Evolutionary conservation across 2,329 filamentous ascomycete genomes (phyloP), one percentile per base, ranked within the genome.

Genomic region (Paraphaeosphaeria sporulosa): DNA sequence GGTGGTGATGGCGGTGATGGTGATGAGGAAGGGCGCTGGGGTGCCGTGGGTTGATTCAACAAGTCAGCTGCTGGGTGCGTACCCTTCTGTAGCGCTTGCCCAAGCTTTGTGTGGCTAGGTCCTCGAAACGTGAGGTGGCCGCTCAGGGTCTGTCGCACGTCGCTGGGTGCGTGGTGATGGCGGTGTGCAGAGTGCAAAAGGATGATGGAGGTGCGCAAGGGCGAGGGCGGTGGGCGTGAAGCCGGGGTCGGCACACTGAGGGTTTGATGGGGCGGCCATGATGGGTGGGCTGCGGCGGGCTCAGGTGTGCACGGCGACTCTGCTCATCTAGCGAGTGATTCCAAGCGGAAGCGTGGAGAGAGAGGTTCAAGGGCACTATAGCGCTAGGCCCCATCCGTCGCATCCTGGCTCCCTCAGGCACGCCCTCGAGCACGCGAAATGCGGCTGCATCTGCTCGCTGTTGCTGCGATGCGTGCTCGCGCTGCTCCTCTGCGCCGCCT

Each of bases 1-100:
- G 63, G 56, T 46, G 63, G 58, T 32, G 56, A 36, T 52, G 60
- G 49, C 54, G 60, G 52, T 58, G 63, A 53, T 46, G 63, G 58
- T 32, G 56, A 36, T n/a, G 43, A 12, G 47, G 23, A 25, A 12
- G 23, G 57, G 57, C 44, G 51, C n/a, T 36, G 51, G 57, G 48
- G 47, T 53, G 56, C 49, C 56, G 56, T 53, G 43, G 57, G 55
- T 63, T 63, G 59, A 59, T 62, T 59, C 52, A 55, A 55, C 52
- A 46, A 46, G 60, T 62, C 60, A 62, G 60, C 57, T 51, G 60
- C 57, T 51, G 57, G 52, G 53, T 52, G 51, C 58, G 58, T 60
- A 32, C 50, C 57, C 52, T 44, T 49, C 55, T 60, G 58, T 51
- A 55, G 47, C 58, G 58, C 58, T 48, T 60, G 58, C 53, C 58